A percentile compares a stretch with the other conserved stretches of the same genome.
Evolutionary conservation across 2,329 filamentous ascomycete species (phyloP).

Genomic region (Cytospora chrysosperma): DNA sequence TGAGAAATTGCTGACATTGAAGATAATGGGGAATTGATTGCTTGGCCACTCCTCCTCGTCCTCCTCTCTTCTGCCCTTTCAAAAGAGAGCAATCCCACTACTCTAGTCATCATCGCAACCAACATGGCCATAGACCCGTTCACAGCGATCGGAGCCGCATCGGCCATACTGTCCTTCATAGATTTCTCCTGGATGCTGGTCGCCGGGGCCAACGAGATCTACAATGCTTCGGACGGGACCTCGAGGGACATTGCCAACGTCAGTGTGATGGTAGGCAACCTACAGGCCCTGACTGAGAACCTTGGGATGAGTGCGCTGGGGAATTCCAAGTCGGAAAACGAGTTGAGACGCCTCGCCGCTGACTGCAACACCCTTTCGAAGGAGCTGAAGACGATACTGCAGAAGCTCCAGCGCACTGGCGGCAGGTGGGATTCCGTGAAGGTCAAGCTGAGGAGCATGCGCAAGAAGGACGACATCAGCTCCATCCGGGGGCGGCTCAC

Average conservation of each 20-base stretch:
- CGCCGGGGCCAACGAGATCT: conserved; percentile 24
- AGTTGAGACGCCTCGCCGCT: conserved; percentile 12
- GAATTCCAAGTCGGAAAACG: conserved; percentile 17
- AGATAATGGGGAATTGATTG: too few relatives aligned
- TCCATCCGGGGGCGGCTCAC: neutral
- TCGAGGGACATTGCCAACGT: conserved; percentile 19
- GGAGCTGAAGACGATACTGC: neutral
- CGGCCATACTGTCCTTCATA: conserved; percentile 28
- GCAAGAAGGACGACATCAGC: conserved; percentile 25
- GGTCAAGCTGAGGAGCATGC: conserved; percentile 20
- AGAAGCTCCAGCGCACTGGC: conserved; percentile 21
- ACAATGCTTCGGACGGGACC: conserved; percentile 12
- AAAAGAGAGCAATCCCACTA: too few relatives aligned
- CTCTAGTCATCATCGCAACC: too few relatives aligned
- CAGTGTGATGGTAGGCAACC: neutral
- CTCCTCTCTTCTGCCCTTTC: too few relatives aligned
- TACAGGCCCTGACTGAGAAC: conserved; percentile 17
- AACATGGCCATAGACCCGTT: conserved; percentile 28
- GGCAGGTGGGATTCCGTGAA: conserved; percentile 20
- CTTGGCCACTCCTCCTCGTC: too few relatives aligned
- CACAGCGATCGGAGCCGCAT: conserved; percentile 29
- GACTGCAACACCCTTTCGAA: neutral
- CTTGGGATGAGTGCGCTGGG: neutral
- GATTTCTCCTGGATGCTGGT: conserved; percentile 29
- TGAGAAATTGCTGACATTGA: too few relatives aligned